phyloP scores from a whole-genome alignment of 139 green algal species.

The Protoeuglena noctilucae region DNA sequence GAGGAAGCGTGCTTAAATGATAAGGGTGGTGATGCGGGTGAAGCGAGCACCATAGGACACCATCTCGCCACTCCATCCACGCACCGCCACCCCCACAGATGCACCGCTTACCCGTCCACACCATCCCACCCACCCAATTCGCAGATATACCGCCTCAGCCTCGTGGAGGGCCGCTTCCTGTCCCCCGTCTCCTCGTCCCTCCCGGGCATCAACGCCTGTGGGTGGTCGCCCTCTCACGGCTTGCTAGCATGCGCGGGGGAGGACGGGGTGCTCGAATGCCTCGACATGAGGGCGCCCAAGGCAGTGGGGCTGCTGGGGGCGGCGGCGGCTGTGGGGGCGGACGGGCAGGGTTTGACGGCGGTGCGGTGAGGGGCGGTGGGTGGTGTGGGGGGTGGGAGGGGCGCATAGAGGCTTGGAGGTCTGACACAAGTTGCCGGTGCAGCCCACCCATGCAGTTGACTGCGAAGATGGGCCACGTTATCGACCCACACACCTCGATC shows the following conservation, averaged over 20 bases:
- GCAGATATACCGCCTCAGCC: slow-evolving; percentile 57
- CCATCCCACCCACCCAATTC: too few species aligned
- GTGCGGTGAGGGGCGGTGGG: too few species aligned
- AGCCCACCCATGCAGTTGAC: too few species aligned
- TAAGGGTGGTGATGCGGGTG: not conserved
- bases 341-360: slow-evolving; percentile 57
- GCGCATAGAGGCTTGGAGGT: too few species aligned
- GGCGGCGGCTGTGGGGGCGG: slow-evolving; percentile 31
- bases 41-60: not conserved
- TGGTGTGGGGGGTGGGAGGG: too few species aligned
- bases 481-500: too few species aligned
- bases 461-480: too few species aligned
- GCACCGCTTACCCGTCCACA: not conserved
- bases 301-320: slow-evolving; percentile 43
- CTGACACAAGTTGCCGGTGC: too few species aligned
- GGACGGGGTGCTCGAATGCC: slow-evolving; percentile 82
- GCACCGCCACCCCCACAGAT: not conserved
- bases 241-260: slow-evolving; percentile 68
- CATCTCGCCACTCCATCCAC: not conserved
- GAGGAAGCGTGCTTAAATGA: slow-evolving; percentile 14
- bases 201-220: slow-evolving; percentile 56
- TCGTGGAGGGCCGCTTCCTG: slow-evolving; percentile 80
- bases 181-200: slow-evolving; percentile 38
- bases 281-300: slow-evolving; percentile 52
- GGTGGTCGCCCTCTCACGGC: slow-evolving; percentile 44